Evolutionary conservation across 2,329 filamentous ascomycete genomes (phyloP), one percentile per base, ranked within the genome.

Genomic region (Verticillium albo-atrum): DNA sequence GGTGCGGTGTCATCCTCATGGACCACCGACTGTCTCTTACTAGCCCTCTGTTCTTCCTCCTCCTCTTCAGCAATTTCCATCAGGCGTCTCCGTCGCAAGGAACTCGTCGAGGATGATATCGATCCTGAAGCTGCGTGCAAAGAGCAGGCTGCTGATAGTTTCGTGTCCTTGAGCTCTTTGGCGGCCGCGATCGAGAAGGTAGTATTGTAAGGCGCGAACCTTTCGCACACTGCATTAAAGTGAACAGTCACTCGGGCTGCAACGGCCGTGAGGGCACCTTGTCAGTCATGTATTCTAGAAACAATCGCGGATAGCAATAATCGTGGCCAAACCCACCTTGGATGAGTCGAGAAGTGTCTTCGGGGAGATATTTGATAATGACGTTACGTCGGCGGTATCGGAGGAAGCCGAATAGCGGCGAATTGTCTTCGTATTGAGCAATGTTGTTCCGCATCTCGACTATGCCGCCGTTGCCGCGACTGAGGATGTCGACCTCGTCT

Each of bases 61-160:
- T 89, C 90, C 76, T 95, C 91, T 75, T 98, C 95, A n/a, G 89
- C 88, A 71, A 98, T 97, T 76, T 96, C 94, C 77, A 94, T 89
- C 67, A 98, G 79, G 65, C 91, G 88, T 67, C 89, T 85, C 69
- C 88, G 83, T 61, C 89, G 86, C 64, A 92, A 79, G 5, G 92
- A 96, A 70, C 90, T 92, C 55, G 86, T 90, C 4, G 91, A 94
- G 12, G 93, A 96, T 27, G 89, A 92, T 65, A 88, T 91, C 23
- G 94, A 96, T 42, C 89, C 89, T 14, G 91, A 91, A 7, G 92
- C 91, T 42, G 93, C 90, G 75, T 97, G 92, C 58, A 97, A 80
- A 51, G 92, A 92, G 75, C 93, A 97, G 58, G 91, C 91, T 32
- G 92, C 87, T 10, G 92, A 94, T 57, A 99, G 83, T 65, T 91